A percentile compares a stretch with the other conserved stretches of the same genome.
Conservation (phyloP, 371 early-diverging fungal genomes). For the Haplosporangium sp. region DNA sequence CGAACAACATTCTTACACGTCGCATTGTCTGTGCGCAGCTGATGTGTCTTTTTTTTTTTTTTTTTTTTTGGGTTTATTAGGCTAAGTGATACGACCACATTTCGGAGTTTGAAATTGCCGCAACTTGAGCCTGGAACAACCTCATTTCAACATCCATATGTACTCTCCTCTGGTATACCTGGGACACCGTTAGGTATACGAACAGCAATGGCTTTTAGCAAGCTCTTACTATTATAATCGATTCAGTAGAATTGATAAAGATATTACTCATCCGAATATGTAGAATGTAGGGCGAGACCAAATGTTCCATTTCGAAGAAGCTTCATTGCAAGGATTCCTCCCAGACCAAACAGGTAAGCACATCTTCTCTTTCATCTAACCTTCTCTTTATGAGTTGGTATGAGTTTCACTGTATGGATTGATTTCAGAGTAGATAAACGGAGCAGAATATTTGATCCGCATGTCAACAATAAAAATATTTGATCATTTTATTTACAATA, state of each 20-base stretch:
- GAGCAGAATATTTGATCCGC: slow-evolving; percentile 15
- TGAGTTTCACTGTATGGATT: neutral
- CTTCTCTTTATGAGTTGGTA: neutral
- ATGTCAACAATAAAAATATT: neutral
- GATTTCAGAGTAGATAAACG: neutral
- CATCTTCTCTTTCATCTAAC: neutral
- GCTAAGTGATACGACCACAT: slow-evolving; percentile 23
- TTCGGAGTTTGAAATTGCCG: slow-evolving; percentile 37
- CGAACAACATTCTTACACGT: no score
- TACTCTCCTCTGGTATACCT: slow-evolving; percentile 17
- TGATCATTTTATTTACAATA: neutral
- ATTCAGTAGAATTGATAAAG: neutral
- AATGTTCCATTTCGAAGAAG: slow-evolving; percentile 30
- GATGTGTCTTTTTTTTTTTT: neutral
- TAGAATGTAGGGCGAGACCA: slow-evolving; percentile 17
- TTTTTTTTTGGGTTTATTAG: slow-evolving; percentile 4
- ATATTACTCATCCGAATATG: neutral
- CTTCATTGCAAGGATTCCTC: slow-evolving; percentile 15
- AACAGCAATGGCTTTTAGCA: neutral
- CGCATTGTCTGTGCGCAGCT: neutral
- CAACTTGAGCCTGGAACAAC: slow-evolving; percentile 25
- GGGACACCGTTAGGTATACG: slow-evolving; percentile 26
- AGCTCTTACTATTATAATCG: neutral
- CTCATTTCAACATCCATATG: slow-evolving; percentile 24
- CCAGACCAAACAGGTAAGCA: slow-evolving; percentile 24